These are phyloP conservation scores for Magnusiomyces clavatus DNA, from an alignment of 1,139 yeast species.

Conservation along the genomic window DNA sequence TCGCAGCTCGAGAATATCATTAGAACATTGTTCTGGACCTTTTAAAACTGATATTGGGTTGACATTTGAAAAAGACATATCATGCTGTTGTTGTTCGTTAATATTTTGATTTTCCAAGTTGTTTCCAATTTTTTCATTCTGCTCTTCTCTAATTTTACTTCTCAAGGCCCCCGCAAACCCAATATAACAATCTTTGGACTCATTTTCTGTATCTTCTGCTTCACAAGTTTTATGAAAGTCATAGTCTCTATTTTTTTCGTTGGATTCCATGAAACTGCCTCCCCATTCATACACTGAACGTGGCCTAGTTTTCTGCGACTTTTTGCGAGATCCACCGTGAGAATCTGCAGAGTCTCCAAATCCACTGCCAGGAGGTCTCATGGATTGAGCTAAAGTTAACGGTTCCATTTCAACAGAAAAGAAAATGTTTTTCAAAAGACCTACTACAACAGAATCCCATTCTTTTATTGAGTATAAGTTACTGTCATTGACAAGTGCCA, in stretches of 20 bases:
- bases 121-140: conserved; percentile 13
- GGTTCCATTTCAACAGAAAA: conserved; percentile 26
- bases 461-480: conserved; percentile 18
- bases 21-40: too few species aligned
- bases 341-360: neutral
- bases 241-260: conserved; percentile 22
- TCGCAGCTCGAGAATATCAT: too few species aligned
- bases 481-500: conserved; percentile 18
- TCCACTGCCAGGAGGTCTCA: too few species aligned
- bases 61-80: too few species aligned
- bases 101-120: neutral
- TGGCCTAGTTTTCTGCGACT: too few species aligned
- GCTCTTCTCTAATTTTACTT: conserved; percentile 27
- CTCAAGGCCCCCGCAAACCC: conserved; percentile 31
- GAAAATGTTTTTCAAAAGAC: conserved; percentile 24
- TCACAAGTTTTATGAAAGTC: conserved; percentile 17
- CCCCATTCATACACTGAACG: neutral
- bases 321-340: too few species aligned
- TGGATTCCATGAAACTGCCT: conserved; percentile 1
- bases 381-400: conserved; percentile 19
- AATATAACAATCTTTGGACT: conserved; percentile 17
- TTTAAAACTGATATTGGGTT: too few species aligned
- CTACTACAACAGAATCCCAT: conserved; percentile 23
- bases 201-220: conserved; percentile 6
- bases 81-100: neutral